These are phyloP conservation scores for Globomyces sp. DNA, from an alignment of 371 early-diverging fungal genomes.

Conservation along the genomic window DNA sequence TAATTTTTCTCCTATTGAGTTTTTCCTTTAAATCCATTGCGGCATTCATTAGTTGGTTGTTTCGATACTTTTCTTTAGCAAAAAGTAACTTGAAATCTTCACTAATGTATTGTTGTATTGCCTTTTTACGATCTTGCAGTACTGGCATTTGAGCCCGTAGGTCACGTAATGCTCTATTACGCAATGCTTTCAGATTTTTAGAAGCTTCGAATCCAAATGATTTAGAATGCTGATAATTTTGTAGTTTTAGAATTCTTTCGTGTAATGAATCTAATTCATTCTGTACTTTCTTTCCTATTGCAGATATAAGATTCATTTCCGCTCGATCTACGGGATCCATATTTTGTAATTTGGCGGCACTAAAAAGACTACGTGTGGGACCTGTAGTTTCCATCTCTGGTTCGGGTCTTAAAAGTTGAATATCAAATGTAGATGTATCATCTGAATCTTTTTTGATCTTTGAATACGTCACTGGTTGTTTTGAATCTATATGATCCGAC, in stretches of 20 bases:
- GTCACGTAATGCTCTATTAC: conserved; percentile 12
- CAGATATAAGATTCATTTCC: conserved; percentile 1
- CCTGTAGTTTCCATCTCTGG: neutral
- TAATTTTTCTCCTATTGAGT: neutral
- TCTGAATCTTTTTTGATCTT: neutral
- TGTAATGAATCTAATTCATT: conserved; percentile 12
- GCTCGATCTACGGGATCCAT: neutral
- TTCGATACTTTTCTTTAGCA: conserved; percentile 7
- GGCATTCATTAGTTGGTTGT: conserved; percentile 1
- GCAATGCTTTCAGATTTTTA: neutral
- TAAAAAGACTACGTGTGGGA: neutral
- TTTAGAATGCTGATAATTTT: conserved; percentile 11
- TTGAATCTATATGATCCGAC: neutral
- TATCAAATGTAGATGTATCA: neutral
- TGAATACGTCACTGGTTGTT: neutral
- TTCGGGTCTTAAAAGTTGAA: neutral
- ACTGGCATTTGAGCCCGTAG: conserved; percentile 1
- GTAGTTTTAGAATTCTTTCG: conserved; percentile 15
- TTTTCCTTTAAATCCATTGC: neutral
- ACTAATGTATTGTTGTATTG: neutral
- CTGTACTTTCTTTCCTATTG: conserved; percentile 6
- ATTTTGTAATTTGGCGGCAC: neutral
- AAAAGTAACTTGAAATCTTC: conserved; percentile 1
- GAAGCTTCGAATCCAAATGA: conserved; percentile 15
- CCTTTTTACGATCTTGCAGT: conserved; percentile 12